These are phyloP conservation scores for Powellomyces hirtus DNA, from an alignment of 192 early-diverging fungal genomes.

Conservation along the genomic window DNA sequence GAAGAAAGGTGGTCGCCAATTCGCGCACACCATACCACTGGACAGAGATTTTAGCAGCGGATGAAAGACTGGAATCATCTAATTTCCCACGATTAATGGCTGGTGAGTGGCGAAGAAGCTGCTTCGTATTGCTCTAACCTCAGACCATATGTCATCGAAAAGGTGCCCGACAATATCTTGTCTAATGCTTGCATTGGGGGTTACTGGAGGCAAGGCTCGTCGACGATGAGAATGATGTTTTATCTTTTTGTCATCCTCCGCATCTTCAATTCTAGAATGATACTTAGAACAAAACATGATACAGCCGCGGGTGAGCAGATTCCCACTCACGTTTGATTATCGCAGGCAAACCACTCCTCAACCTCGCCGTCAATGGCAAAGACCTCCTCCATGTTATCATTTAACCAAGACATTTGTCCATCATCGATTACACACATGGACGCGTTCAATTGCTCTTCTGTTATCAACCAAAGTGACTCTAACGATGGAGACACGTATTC, in stretches of 20 bases:
- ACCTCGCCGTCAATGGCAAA: conserved; percentile 34
- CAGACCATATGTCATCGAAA: conserved; percentile 51
- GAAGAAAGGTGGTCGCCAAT: not conserved
- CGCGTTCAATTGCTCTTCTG: not conserved
- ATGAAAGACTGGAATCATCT: conserved; percentile 36
- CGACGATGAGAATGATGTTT: conserved; percentile 9
- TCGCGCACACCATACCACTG: conserved; percentile 14
- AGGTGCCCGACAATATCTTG: conserved; percentile 43
- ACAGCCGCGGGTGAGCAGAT: too few relatives aligned
- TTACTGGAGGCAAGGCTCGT: conserved; percentile 25
- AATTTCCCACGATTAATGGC: too few relatives aligned
- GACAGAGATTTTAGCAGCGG: conserved; percentile 19
- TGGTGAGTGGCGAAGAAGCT: not conserved
- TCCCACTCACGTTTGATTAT: conserved; percentile 16
- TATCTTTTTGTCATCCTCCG: conserved; percentile 9
- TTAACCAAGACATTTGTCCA: not conserved
- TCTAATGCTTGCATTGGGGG: conserved; percentile 37
- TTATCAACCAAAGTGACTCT: not conserved
- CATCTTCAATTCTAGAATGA: not conserved
- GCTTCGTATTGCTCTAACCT: conserved; percentile 18
- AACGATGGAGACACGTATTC: conserved; percentile 9
- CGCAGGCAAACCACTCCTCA: conserved; percentile 40
- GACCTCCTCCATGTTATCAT: conserved; percentile 31
- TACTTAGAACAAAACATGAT: not conserved
- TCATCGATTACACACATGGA: not conserved